Evolutionary conservation across 345 rosid species (phyloP), one percentile per base, ranked within the genome.

Genomic region (Hibiscus trionum): DNA sequence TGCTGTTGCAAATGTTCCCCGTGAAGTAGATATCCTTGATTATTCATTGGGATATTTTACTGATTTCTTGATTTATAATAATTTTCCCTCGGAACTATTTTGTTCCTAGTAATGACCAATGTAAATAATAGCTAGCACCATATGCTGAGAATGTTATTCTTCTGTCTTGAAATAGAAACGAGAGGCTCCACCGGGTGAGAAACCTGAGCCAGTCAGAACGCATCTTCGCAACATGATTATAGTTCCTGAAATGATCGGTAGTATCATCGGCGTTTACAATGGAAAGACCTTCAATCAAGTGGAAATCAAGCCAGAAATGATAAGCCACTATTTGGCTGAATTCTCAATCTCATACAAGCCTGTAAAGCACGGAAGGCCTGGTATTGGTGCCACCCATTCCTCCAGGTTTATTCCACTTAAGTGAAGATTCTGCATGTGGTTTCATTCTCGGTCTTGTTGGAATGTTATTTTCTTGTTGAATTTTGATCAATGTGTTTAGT

Each of bases 321-420:
- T 90, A 53, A 80, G 88, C 70, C 88, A 86, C 72, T 86, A 86
- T 69, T 79, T 83, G 47, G 90, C 87, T 1, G 91, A 87, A 7
- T 87, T 85, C 77, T 84, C 88, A 2, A 86, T 86, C 79, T 73
- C 82, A 1, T 85, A 83, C 74, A 85, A 85, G 84, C 88, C 84
- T 33, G 89, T 88, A 42, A 83, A 83, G 85, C 96, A 90, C 17
- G 77, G 84, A 39, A 81, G 86, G 62, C 96, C 91, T 35, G 90
- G 96, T 76, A 79, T 86, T 72, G 90, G 93, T 81, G 90, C 84
- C 69, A 89, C 93, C 77, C 82, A 80, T 46, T 90, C 91, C 12
- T 86, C 90, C 6, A 83, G 96, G 87, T 90, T 90, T 84, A 88
- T 88, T 77, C 91, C 93, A 60, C 88, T 89, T 57, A 89, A 87